Base-by-base conservation (phyloP, 148 eudicot genomes). In the Rhododendron kiyosumense region DNA sequence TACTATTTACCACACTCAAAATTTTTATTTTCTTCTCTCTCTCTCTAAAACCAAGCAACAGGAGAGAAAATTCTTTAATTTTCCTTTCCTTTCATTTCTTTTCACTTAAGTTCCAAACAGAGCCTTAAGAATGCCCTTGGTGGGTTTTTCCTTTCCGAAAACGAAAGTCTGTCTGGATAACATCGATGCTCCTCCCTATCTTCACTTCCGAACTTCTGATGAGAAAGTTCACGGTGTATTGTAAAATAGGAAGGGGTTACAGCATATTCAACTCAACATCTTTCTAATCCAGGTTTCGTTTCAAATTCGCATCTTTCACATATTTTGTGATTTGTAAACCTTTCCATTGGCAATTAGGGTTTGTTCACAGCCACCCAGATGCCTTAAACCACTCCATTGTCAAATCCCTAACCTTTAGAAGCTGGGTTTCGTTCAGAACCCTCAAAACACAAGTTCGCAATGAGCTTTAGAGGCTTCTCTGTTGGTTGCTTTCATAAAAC, bases 291-390 rank as follows among this genome's bases (percentile, higher is more conserved):
- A 67, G 85, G 78, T 83, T 69, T 69, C 46, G 43, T 48, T n/a
- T 83, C 73, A 20, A 81, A n/a, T 28, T 81, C 28, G 5, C 54
- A 54, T 67, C 26, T 32, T 54, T 17, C 22, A 26, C 63, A 10
- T 34, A 1, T 54, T 18, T 43, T 52, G 26, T 49, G 26, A 46
- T 79, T 75, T n/a, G 65, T 59, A 59, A 11, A 26, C 91, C 63
- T 90, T 96, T 59, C 94, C 95, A 8, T 88, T 92, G 78, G 94
- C 93, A 45, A 65, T 91, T 17, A 89, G 91, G 87, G 88, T 89
- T 20, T 92, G 95, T 82, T 88, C 94, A 51, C 88, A 86, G 79
- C 87, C 92, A 45, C 57, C 90, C 63, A 84, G 61, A 81, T 89
- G 87, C 83, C 84, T 88, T 32, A 89, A 82, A 49, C 81, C 86